Percentiles rank a stretch among this genome's conserved stretches.
These are phyloP conservation scores for Rhynchosporium secalis DNA, from an alignment of 2,329 filamentous ascomycete genomes.

Conservation along the genomic window DNA sequence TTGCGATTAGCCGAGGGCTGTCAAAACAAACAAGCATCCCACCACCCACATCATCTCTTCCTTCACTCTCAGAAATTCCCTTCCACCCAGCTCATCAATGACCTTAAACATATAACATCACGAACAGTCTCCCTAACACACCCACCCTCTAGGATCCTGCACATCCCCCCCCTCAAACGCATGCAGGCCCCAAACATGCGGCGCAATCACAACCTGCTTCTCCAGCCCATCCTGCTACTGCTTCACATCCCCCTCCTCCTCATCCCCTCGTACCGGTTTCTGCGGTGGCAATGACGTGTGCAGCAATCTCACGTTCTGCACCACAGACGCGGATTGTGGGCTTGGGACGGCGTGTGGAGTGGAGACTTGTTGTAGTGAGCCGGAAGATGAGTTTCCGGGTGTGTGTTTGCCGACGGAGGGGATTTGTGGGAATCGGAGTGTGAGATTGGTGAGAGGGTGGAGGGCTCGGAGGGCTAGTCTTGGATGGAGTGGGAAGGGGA, in stretches of 20 bases:
- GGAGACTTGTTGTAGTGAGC: slow-evolving; percentile 29
- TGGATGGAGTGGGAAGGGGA: too few species aligned
- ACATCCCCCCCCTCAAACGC: too few species aligned
- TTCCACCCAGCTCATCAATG: slow-evolving; percentile 13
- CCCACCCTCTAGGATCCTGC: too few species aligned
- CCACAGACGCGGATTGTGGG: slow-evolving; percentile 26
- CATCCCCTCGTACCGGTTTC: slow-evolving; percentile 21
- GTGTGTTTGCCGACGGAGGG: slow-evolving; percentile 24
- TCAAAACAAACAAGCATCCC: not conserved
- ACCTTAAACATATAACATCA: slow-evolving; percentile 15
- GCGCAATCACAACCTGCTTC: slow-evolving; percentile 24
- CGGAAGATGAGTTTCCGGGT: slow-evolving; percentile 19
- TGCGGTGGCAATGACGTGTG: slow-evolving; percentile 32
- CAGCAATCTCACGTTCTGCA: slow-evolving; percentile 23
- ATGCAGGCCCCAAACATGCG: slow-evolving; percentile 16
- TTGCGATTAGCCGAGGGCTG: too few species aligned
- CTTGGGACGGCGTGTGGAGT: slow-evolving; percentile 25
- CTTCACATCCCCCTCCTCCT: slow-evolving; percentile 23
- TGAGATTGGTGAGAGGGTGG: slow-evolving; percentile 20
- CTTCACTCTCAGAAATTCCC: not conserved
- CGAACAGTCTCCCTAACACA: slow-evolving; percentile 3
- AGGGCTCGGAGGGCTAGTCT: not conserved
- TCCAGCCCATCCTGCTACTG: slow-evolving; percentile 28
- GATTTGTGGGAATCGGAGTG: slow-evolving; percentile 25
- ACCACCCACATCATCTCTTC: not conserved